Evolutionary conservation across 257 asterid genomes (phyloP).

Genomic region (Solanum clarkiae): DNA sequence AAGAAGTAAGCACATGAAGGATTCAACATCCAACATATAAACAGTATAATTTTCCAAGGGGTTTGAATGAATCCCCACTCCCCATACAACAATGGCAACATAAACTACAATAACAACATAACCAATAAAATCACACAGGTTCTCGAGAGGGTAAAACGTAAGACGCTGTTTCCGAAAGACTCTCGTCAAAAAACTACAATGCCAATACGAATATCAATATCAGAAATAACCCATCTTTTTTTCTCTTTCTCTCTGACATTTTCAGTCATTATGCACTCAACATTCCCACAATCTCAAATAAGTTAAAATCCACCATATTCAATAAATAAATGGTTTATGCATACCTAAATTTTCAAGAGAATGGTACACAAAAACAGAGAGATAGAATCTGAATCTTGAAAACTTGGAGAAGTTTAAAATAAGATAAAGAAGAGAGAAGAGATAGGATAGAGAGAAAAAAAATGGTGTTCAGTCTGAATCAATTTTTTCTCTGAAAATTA

Average conservation of each 20-base stretch:
- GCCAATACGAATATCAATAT: no score
- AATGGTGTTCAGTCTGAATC: not conserved
- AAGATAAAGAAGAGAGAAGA: not conserved
- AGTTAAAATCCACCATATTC: not conserved
- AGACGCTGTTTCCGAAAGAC: no score
- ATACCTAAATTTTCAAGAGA: not conserved
- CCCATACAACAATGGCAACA: no score
- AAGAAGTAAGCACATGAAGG: no score
- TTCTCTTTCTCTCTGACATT: not conserved
- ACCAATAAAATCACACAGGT: no score
- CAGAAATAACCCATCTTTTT: no score
- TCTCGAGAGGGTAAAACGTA: no score
- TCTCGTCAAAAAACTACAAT: no score
- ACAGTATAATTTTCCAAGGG: not conserved
- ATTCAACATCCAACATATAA: not conserved
- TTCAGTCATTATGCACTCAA: not conserved
- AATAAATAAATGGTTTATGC: not conserved
- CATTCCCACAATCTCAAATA: not conserved
- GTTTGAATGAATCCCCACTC: no score
- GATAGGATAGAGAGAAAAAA: not conserved
- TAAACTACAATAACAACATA: no score
- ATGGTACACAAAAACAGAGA: not conserved
- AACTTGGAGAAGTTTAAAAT: slow-evolving; percentile 2
- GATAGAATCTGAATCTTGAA: slow-evolving; percentile 10
- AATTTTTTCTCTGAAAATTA: not conserved